Percentiles rank a stretch among this genome's conserved stretches.
Conservation (phyloP, 1,139 yeast species). For the Zhuliangozyma blackwelliae region DNA sequence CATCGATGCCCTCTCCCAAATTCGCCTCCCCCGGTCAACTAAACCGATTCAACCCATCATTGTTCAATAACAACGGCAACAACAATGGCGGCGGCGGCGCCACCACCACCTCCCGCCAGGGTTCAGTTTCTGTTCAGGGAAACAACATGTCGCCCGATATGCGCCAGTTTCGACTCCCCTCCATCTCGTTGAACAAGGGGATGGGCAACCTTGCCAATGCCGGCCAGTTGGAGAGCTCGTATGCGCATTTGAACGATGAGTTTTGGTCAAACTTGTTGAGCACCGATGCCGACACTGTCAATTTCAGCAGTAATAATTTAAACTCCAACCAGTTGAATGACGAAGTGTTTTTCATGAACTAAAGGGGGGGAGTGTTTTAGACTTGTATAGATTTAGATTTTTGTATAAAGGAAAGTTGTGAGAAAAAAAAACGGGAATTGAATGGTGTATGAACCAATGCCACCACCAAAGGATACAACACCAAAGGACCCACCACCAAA, state of each 20-base stretch:
- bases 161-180: constrained; percentile 7
- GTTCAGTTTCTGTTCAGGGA: too few species aligned
- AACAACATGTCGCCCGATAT: constrained; percentile 1
- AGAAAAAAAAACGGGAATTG: too few species aligned
- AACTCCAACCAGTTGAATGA: constrained; percentile 15
- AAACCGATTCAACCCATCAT: too few species aligned
- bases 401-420: too few species aligned
- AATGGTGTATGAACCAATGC: too few species aligned
- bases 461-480: too few species aligned
- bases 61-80: background rate
- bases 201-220: constrained; percentile 8
- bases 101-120: background rate
- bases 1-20: background rate
- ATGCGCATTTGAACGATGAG: constrained; percentile 37
- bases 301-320: constrained; percentile 26
- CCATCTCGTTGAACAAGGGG: constrained; percentile 3
- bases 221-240: constrained; percentile 27
- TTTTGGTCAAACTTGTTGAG: constrained; percentile 42
- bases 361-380: too few species aligned
- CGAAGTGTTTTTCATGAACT: constrained; percentile 28
- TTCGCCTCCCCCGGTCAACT: background rate
- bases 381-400: too few species aligned
- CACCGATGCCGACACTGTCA: constrained; percentile 31
- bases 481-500: too few species aligned
- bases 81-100: background rate